Base-by-base conservation (phyloP, 495 filamentous ascomycete species). In the Penicillium fimorum region DNA sequence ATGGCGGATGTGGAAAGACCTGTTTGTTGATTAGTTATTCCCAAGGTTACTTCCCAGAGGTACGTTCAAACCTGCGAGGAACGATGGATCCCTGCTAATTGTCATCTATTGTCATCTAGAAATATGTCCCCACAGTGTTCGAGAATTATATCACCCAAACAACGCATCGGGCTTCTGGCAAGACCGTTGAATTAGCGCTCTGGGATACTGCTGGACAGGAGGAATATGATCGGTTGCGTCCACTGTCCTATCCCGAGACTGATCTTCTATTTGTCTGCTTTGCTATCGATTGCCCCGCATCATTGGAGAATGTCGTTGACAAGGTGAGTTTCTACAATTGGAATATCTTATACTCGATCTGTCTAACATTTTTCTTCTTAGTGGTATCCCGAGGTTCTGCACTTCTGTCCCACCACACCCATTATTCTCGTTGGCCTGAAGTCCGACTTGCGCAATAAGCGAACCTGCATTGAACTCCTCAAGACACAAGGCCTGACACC, bases 61-160 rank as follows among this genome's bases (percentile, higher is more conserved):
- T 96, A 79, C 37, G 64, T 52, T 33, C 30, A 42, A 42, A 15
- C 3, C 13, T 20, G 38, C 33, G 13, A 25, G 29, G 30, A 18
- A 55, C 24, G 56, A 20, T 22, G 15, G 22, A 7, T 40, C 22
- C 47, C 44, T 53, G 53, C 59, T 65, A 45, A 67, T 35, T 42
- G 27, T 41, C 30, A 27, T 51, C 17, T 53, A 67, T 35, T 42
- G 27, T 41, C 30, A 27, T 51, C 17, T 53, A 98, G 94, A 98
- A 97, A 97, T 98, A 98, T 68, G 93, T 98, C 47, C 94, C 94
- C 3, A 98, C 94, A 0, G 94, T 98, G 57, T 98, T 98, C 69
- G 94, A 98, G 68, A 98, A 98, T 77, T 98, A 98, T 81, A 97
- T 97, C 75, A 96, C 94, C 37, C 91, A 97, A 73, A 94, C 91